These are phyloP conservation scores for Penicillium samsonianum DNA, from an alignment of 495 filamentous ascomycete species.

Conservation along the genomic window DNA sequence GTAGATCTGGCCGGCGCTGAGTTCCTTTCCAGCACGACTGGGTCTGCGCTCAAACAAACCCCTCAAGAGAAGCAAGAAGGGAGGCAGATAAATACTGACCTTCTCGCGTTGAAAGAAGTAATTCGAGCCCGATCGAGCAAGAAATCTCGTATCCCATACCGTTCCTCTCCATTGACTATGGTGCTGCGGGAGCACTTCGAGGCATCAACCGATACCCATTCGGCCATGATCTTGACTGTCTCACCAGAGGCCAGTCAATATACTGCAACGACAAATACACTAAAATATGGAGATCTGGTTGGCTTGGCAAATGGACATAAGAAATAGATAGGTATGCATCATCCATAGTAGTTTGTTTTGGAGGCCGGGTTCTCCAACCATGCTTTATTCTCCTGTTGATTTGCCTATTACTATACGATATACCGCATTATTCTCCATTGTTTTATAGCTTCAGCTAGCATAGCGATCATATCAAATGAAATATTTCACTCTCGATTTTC, in stretches of 20 bases:
- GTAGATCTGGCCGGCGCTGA: slow-evolving; percentile 34
- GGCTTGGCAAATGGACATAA: slow-evolving; percentile 58
- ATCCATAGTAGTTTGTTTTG: neutral
- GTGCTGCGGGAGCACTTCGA: slow-evolving; percentile 29
- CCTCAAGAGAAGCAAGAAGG: slow-evolving; percentile 26
- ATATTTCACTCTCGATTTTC: neutral
- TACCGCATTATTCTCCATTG: neutral
- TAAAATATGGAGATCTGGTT: slow-evolving; percentile 32
- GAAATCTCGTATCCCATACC: slow-evolving; percentile 24
- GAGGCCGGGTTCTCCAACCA: neutral
- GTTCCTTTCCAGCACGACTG: slow-evolving; percentile 14
- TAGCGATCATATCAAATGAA: neutral
- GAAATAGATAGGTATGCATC: neutral
- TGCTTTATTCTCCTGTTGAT: neutral
- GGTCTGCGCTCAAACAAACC: slow-evolving; percentile 18
- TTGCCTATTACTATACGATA: neutral
- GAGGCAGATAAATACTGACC: slow-evolving; percentile 32
- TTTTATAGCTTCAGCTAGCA: neutral
- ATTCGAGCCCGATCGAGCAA: slow-evolving; percentile 24
- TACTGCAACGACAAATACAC: slow-evolving; percentile 27
- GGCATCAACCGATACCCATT: slow-evolving; percentile 13
- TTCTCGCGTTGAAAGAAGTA: slow-evolving; percentile 34
- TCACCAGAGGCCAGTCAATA: slow-evolving; percentile 22
- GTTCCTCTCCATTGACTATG: slow-evolving; percentile 32
- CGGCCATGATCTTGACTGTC: slow-evolving; percentile 26